Base-by-base conservation (phyloP, 768 basidiomycete genomes). In the Royoungia palumana region DNA sequence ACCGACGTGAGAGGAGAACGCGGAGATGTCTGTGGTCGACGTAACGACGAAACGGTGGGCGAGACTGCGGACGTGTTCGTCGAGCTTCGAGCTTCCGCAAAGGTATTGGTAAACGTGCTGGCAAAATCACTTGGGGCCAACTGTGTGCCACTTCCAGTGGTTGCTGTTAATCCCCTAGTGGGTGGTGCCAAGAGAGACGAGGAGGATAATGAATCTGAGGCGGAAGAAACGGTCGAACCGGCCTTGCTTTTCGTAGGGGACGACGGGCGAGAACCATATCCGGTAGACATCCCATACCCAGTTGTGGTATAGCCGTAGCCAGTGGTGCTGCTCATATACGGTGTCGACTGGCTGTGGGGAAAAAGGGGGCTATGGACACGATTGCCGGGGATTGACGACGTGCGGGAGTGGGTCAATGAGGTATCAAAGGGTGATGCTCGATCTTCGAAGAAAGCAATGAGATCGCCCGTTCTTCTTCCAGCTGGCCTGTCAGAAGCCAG, bases 361-460 rank as follows among this genome's bases (percentile, higher is more conserved):
- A 55, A 64, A 51, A 61, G 56, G 8, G 58, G 68, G 21, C 61
- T 69, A 17, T 60, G 34, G 67, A 64, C 35, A 17, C 54, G 69
- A 45, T 60, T 54, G 4, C 70, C 73, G 2, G 79, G 80, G 34
- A 74, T 68, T 4, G 87, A 87, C 0, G 78, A 61, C 0, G 76
- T 70, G 27, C 86, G 75, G 7, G 75, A 65, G 56, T 85, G 84
- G n/a, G 72, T 64, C 20, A 62, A 68, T 14, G 66, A 57, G 5
- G 50, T 50, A 2, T 70, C 62, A 2, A 72, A 68, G 19, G 73
- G 72, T 25, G 68, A 67, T 16, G 77, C 71, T 48, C 71, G 74
- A 50, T 78, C 75, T 53, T 83, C 89, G 50, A 89, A 91, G 24
- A 84, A 80, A 0, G 88, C 87, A 34, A 87, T 85, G 41, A 91